Conservation (phyloP, 2,329 filamentous ascomycete species). For the Sphaerostilbella broomeana region DNA sequence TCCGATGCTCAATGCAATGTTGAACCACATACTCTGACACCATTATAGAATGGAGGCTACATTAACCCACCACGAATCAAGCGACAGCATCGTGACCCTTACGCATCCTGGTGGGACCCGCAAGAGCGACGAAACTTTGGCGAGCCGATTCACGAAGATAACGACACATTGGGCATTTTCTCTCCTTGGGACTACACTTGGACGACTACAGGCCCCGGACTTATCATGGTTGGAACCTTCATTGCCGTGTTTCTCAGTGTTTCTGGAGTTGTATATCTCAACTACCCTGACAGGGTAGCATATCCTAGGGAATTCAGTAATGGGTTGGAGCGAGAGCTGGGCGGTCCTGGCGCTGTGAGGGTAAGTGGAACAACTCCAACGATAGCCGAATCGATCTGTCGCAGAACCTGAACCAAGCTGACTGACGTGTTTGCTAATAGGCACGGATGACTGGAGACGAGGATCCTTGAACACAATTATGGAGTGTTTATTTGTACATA, state of each 20-base stretch:
- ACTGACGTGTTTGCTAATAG: constrained; percentile 27
- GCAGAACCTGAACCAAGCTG: too few species aligned
- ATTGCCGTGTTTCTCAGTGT: constrained; percentile 56
- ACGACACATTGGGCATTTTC: constrained; percentile 87
- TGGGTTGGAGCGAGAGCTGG: constrained; percentile 68
- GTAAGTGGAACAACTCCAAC: too few species aligned
- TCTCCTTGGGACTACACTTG: constrained; percentile 86
- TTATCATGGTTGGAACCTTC: constrained; percentile 62
- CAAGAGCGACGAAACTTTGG: constrained; percentile 96
- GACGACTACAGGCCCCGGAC: constrained; percentile 61
- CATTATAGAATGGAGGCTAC: constrained; percentile 70
- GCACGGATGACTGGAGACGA: constrained; percentile 51
- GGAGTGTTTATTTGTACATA: constrained; percentile 31
- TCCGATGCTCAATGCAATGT: background rate
- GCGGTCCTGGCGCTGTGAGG: constrained; percentile 58
- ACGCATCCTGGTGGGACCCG: constrained; percentile 94
- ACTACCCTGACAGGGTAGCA: constrained; percentile 66
- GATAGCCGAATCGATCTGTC: too few species aligned
- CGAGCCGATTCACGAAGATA: constrained; percentile 93
- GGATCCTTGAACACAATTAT: constrained; percentile 37
- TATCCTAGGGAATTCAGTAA: constrained; percentile 65
- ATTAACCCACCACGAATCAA: constrained; percentile 74
- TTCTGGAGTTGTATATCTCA: constrained; percentile 58
- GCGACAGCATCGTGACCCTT: constrained; percentile 85
- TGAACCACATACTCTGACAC: constrained; percentile 12